These are phyloP conservation scores for Starmerella kuoi DNA, from an alignment of 805 yeast genomes.

Conservation along the genomic window DNA sequence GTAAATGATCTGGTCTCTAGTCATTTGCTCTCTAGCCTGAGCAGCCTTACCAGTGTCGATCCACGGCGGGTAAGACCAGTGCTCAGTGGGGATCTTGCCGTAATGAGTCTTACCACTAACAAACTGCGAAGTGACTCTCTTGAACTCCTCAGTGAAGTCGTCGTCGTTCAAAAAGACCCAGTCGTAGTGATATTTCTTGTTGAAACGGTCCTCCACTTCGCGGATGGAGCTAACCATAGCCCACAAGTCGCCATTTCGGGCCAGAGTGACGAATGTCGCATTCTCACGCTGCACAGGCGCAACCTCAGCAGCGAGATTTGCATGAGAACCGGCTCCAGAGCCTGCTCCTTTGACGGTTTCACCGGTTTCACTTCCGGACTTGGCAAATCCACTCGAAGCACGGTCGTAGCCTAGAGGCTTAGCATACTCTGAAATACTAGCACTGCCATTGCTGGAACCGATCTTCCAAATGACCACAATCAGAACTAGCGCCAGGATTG, in stretches of 20 bases:
- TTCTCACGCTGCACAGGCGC: constrained; percentile 24
- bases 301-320: constrained; percentile 1
- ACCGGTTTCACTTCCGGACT: neutral
- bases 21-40: constrained; percentile 46
- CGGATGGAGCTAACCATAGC: constrained; percentile 51
- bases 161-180: constrained; percentile 88
- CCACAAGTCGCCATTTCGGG: constrained; percentile 53
- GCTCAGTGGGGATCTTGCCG: constrained; percentile 61
- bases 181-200: constrained; percentile 62
- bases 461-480: constrained; percentile 28
- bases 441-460: constrained; percentile 4
- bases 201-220: constrained; percentile 68
- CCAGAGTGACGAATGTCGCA: constrained; percentile 45
- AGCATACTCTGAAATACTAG: constrained; percentile 15
- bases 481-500: constrained; percentile 27
- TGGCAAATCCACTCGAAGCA: neutral
- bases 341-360: constrained; percentile 2
- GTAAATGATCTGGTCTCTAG: constrained; percentile 45
- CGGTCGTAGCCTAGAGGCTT: constrained; percentile 4
- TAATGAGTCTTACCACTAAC: constrained; percentile 59
- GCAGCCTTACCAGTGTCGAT: constrained; percentile 66
- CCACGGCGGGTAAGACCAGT: constrained; percentile 79
- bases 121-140: constrained; percentile 37
- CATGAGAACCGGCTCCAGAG: neutral
- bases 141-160: constrained; percentile 62